Evolutionary conservation across 495 filamentous ascomycete genomes (phyloP).

Genomic region (Penicillium daleae): DNA sequence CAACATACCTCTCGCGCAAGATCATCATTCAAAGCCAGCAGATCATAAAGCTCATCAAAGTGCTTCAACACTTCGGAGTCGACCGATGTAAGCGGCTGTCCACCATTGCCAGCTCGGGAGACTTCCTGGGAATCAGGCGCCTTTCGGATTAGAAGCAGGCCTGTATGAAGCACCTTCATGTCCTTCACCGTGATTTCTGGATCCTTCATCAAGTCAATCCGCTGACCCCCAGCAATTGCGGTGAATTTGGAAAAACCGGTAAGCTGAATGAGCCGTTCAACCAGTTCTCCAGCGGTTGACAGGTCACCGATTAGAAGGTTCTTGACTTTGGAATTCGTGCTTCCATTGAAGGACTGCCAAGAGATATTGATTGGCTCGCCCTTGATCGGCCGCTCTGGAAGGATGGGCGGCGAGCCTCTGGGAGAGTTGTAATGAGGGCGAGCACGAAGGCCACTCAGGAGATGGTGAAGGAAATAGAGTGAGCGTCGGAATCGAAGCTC

Average conservation of each 20-base stretch:
- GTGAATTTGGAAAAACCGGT: conserved; percentile 74
- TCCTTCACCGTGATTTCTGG: conserved; percentile 43
- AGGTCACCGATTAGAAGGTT: conserved; percentile 63
- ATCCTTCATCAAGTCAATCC: conserved; percentile 48
- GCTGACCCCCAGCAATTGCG: conserved; percentile 54
- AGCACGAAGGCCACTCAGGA: conserved; percentile 56
- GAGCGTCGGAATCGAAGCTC: conserved; percentile 69
- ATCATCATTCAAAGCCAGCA: conserved; percentile 74
- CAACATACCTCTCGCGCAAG: conserved; percentile 65
- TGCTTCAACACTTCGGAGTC: conserved; percentile 80
- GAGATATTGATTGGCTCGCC: conserved; percentile 68
- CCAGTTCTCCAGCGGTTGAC: conserved; percentile 70
- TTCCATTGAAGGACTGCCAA: conserved; percentile 73
- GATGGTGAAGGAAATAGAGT: conserved; percentile 60
- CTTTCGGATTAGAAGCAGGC: conserved; percentile 61
- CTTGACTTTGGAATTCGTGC: conserved; percentile 57
- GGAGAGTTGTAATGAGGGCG: conserved; percentile 58
- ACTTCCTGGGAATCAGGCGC: conserved; percentile 43
- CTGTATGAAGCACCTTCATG: conserved; percentile 53
- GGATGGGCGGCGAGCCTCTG: conserved; percentile 38
- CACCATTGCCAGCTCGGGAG: conserved; percentile 25
- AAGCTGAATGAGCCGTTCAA: conserved; percentile 62
- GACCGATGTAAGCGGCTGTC: conserved; percentile 51
- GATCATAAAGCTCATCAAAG: conserved; percentile 82
- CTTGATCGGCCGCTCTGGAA: conserved; percentile 47